Evolutionary conservation across 2,329 filamentous ascomycete genomes (phyloP), one percentile per base, ranked within the genome.

Genomic region (Epicoccum nigrum): DNA sequence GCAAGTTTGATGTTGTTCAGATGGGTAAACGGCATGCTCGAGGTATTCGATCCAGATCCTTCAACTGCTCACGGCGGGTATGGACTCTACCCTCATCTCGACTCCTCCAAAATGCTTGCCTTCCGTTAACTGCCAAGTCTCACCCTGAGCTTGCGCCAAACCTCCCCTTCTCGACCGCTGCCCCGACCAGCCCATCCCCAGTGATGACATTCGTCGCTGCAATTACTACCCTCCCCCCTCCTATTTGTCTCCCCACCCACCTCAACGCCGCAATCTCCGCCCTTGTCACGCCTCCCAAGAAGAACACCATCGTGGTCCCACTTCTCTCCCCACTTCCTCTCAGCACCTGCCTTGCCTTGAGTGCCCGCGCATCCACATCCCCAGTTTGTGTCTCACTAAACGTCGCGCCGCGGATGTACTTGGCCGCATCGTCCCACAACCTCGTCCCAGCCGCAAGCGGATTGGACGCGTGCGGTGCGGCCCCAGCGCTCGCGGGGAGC

Each of bases 261-360:
- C 95, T 83, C 69, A 99, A 72, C 16, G 95, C 94, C 32, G 95
- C 92, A 70, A 99, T 93, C 75, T 99, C 94, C 0, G 94, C 93
- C 69, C 95, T 96, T 0, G 92, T 97, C 47, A 99, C 89, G 2
- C 94, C 95, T n/a, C 94, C 94, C 15, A 99, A 78, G 74, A 97
- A 97, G 62, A 97, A 96, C n/a, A 99, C 87, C 67, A 97, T 90
- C 0, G 96, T 88, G 0, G 89, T 93, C 78, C 96, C 96, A 16
- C 83, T 83, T 19, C 45, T 62, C 47, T 72, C 70, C 6, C 59
- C 62, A 15, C 68, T 63, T 0, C 92, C 90, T 38, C 90, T 90
- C 31, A 99, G 78, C 20, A 95, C 83, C 54, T 90, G 87, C 49
- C 92, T 82, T 13, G 93, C 93, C 65, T 93, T 92, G 25, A 93